Percentiles rank a stretch among this genome's conserved stretches.
Conservation (phyloP, 306 rosid genomes). For the Castanospermum australe region DNA sequence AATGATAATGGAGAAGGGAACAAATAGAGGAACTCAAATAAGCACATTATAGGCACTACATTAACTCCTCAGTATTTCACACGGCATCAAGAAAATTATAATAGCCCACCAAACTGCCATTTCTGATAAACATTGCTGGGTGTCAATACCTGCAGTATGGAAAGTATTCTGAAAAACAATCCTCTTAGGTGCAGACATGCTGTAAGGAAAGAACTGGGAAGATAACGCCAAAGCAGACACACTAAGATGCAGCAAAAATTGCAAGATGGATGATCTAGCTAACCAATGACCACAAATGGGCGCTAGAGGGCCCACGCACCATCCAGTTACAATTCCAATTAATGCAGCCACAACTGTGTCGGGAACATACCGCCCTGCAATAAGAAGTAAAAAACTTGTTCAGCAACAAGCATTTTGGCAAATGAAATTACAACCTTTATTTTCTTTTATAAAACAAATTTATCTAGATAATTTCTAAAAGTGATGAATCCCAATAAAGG, state of each 20-base stretch:
- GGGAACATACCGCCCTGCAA: conserved; percentile 78
- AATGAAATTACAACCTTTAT: conserved; percentile 1
- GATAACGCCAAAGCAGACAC: conserved; percentile 77
- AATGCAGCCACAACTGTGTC: conserved; percentile 71
- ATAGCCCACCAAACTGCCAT: conserved; percentile 13
- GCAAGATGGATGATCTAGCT: conserved; percentile 79
- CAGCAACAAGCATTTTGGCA: conserved; percentile 19
- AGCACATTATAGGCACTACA: conserved; percentile 4
- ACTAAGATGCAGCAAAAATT: conserved; percentile 70
- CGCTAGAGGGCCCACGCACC: conserved; percentile 79
- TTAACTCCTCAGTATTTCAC: background rate
- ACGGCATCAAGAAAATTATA: background rate
- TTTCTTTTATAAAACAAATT: background rate
- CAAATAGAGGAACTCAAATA: background rate
- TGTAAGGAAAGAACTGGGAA: conserved; percentile 91
- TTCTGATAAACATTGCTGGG: conserved; percentile 13
- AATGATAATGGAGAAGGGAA: background rate
- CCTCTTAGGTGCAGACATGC: conserved; percentile 86
- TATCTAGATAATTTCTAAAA: background rate
- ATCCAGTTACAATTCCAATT: conserved; percentile 77
- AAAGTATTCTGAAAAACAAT: conserved; percentile 73
- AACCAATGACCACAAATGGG: conserved; percentile 86
- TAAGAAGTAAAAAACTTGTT: conserved; percentile 2
- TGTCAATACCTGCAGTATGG: conserved; percentile 72
- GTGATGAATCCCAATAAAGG: conserved; percentile 15